Evolutionary conservation across 768 basidiomycete genomes (phyloP).

Genomic region (Lentinula lateritia): DNA sequence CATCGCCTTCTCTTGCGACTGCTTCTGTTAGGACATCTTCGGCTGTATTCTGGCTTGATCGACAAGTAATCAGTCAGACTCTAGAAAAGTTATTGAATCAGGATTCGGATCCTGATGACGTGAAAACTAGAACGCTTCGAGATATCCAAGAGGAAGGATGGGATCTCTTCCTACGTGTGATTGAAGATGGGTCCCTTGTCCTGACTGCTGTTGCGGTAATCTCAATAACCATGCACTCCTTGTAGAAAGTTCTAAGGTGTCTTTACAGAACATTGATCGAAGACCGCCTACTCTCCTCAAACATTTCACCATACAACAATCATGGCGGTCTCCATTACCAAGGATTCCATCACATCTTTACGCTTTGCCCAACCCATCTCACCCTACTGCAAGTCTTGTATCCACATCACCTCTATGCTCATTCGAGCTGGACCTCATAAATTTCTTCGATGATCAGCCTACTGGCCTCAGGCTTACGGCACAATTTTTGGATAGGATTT

Average conservation of each 20-base stretch:
- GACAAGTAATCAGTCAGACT: constrained; percentile 47
- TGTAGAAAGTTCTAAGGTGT: background rate
- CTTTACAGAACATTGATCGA: constrained; percentile 75
- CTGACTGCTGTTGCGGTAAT: constrained; percentile 71
- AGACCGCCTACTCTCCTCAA: constrained; percentile 80
- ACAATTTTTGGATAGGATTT: constrained; percentile 30
- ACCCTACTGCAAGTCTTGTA: constrained; percentile 47
- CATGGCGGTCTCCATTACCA: constrained; percentile 43
- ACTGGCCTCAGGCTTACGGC: constrained; percentile 46
- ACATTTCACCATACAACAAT: constrained; percentile 69
- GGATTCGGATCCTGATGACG: constrained; percentile 35
- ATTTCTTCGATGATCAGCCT: constrained; percentile 57
- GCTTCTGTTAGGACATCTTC: constrained; percentile 30
- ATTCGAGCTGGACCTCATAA: constrained; percentile 49
- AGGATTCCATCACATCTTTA: constrained; percentile 46
- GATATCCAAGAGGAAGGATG: constrained; percentile 69
- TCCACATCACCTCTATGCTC: constrained; percentile 63
- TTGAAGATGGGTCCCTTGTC: constrained; percentile 68
- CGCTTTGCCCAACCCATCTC: constrained; percentile 43
- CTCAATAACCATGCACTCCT: constrained; percentile 9
- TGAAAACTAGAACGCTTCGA: constrained; percentile 39
- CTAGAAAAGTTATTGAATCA: constrained; percentile 36
- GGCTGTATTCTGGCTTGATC: constrained; percentile 65
- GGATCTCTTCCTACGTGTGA: constrained; percentile 74
- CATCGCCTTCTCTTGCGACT: constrained; percentile 34